These are phyloP conservation scores for Glycine tomentella DNA, from an alignment of 306 rosid species.

Conservation along the genomic window DNA sequence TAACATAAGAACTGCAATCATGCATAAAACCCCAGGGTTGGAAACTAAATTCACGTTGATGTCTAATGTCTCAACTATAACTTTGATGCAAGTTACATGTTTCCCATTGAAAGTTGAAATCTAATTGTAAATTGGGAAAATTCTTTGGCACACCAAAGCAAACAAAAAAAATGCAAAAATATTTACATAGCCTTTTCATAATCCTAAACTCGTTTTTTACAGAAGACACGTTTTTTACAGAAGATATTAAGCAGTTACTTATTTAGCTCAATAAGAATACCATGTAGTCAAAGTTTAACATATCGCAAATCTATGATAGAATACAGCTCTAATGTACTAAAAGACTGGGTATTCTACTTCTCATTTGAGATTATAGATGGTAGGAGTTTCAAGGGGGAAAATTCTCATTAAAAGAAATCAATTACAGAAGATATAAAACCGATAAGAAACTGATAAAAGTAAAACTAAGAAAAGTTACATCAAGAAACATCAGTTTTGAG, in stretches of 20 bases:
- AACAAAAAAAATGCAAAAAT: too few species aligned
- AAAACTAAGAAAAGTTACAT: constrained; percentile 2
- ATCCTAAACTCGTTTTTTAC: constrained; percentile 14
- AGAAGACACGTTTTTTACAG: not conserved
- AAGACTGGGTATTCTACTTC: constrained; percentile 28
- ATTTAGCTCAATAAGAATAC: not conserved
- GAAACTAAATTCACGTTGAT: not conserved
- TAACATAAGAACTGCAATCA: constrained; percentile 37
- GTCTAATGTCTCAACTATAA: constrained; percentile 14
- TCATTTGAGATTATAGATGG: constrained; percentile 5
- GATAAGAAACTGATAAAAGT: constrained; percentile 16
- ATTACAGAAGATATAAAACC: constrained; percentile 1
- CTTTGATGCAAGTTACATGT: constrained; percentile 15
- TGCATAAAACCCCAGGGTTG: constrained; percentile 26
- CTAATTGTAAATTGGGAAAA: too few species aligned
- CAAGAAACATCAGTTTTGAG: constrained; percentile 30
- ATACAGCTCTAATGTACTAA: constrained; percentile 18
- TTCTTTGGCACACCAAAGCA: too few species aligned
- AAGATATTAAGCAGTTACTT: not conserved
- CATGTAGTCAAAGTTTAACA: constrained; percentile 16
- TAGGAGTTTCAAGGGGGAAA: too few species aligned
- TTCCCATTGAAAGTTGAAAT: constrained; percentile 3
- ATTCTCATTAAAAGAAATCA: not conserved
- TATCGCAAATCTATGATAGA: constrained; percentile 16
- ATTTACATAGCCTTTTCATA: not conserved